Evolutionary conservation across 148 eudicot genomes (phyloP).

Genomic region (Vaccinium darrowii): DNA sequence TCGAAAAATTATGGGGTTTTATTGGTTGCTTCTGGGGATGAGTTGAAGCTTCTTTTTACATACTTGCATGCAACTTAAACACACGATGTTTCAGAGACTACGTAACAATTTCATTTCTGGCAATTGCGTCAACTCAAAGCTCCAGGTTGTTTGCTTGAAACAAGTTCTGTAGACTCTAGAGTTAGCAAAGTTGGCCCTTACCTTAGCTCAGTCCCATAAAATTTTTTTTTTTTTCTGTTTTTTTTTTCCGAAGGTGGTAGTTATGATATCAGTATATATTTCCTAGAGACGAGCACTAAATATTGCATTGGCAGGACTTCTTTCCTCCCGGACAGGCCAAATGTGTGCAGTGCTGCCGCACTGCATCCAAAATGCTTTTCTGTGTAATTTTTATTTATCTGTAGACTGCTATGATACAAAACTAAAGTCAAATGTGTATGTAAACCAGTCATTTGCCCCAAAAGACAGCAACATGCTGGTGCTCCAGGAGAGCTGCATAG

Average conservation of each 20-base stretch:
- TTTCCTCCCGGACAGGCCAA: background rate
- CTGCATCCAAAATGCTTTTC: background rate
- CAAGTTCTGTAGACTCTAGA: background rate
- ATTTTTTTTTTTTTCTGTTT: background rate
- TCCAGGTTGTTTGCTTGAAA: background rate
- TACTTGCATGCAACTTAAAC: background rate
- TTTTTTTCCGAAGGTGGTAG: background rate
- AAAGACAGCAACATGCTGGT: constrained; percentile 29
- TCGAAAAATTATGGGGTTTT: background rate
- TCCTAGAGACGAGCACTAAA: background rate
- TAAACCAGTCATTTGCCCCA: constrained; percentile 34
- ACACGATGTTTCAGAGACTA: background rate
- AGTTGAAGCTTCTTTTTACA: background rate
- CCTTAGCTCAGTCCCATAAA: background rate
- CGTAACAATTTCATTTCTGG: background rate
- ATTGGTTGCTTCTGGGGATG: background rate
- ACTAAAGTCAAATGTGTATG: background rate
- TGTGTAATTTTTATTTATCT: background rate
- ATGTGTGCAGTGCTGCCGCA: background rate
- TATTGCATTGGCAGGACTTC: background rate
- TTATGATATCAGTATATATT: background rate
- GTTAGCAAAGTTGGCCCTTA: background rate
- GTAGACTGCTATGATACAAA: background rate
- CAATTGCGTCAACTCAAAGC: background rate
- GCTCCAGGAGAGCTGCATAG: constrained; percentile 47